These are phyloP conservation scores for Vicia villosa DNA, from an alignment of 306 rosid genomes.

Conservation along the genomic window DNA sequence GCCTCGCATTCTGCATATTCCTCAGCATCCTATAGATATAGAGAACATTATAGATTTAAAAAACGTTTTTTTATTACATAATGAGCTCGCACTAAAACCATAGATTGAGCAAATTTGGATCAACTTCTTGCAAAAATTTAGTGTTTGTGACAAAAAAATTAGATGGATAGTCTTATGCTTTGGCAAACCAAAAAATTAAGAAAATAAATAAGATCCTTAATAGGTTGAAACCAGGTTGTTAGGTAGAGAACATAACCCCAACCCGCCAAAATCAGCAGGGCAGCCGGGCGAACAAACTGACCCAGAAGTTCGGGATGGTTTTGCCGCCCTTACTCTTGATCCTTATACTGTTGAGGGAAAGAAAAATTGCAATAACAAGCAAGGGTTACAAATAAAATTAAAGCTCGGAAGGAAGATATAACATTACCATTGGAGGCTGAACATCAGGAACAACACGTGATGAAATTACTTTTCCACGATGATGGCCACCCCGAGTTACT, in stretches of 20 bases:
- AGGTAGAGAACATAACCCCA: neutral
- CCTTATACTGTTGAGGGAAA: conserved; percentile 17
- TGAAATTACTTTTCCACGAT: conserved; percentile 84
- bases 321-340: neutral
- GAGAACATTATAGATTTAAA: neutral
- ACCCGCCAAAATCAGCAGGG: conserved; percentile 11
- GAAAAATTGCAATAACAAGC: conserved; percentile 9
- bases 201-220: neutral
- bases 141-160: neutral
- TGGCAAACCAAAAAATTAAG: neutral
- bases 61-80: neutral
- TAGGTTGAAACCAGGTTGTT: conserved; percentile 1
- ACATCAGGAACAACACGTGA: conserved; percentile 75
- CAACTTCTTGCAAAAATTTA: neutral
- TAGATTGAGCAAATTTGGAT: neutral
- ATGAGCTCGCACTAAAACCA: neutral
- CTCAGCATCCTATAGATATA: conserved; percentile 67
- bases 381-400: conserved; percentile 12
- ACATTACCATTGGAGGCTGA: conserved; percentile 92
- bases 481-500: conserved; percentile 92
- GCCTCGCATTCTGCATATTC: conserved; percentile 97
- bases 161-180: neutral
- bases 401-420: neutral
- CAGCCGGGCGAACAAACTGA: neutral
- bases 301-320: conserved; percentile 2